Evolutionary conservation across 805 yeast genomes (phyloP).

Genomic region (Nematodospora valgi): DNA sequence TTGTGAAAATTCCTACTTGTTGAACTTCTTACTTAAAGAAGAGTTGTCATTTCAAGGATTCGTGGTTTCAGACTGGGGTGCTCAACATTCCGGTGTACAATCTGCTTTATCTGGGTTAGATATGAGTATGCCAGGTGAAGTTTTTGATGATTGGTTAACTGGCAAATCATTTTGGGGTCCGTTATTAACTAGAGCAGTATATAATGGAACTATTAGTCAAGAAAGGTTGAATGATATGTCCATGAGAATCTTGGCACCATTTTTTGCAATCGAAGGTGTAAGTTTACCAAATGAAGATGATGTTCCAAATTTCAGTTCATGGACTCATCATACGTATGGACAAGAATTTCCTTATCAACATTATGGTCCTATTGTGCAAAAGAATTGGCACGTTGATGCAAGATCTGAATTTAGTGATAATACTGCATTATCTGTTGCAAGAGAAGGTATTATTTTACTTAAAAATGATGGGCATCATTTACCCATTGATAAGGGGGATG

Average conservation of each 20-base stretch:
- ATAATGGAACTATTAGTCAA: conserved; percentile 53
- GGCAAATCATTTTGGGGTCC: conserved; percentile 60
- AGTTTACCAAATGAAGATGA: conserved; percentile 39
- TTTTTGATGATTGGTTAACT: conserved; percentile 49
- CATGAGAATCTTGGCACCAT: conserved; percentile 54
- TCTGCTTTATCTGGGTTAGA: conserved; percentile 59
- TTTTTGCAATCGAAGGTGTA: conserved; percentile 41
- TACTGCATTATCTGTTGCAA: conserved; percentile 50
- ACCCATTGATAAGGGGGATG: conserved; percentile 47
- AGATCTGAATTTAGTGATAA: conserved; percentile 45
- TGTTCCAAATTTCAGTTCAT: conserved; percentile 53
- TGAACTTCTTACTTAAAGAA: conserved; percentile 54
- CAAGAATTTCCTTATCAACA: conserved; percentile 52
- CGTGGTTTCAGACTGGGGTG: conserved; percentile 68
- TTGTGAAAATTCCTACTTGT: conserved; percentile 55
- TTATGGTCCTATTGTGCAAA: conserved; percentile 50
- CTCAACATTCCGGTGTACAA: conserved; percentile 54
- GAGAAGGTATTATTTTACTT: conserved; percentile 54
- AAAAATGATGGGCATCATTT: conserved; percentile 50
- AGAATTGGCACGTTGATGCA: conserved; percentile 55
- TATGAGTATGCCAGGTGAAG: conserved; percentile 64
- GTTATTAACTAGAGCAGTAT: conserved; percentile 49
- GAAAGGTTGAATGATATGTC: conserved; percentile 61
- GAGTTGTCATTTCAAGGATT: conserved; percentile 67
- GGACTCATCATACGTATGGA: conserved; percentile 56